These are phyloP conservation scores for Pseudocercospora eumusae DNA, from an alignment of 2,329 filamentous ascomycete genomes.

Conservation along the genomic window DNA sequence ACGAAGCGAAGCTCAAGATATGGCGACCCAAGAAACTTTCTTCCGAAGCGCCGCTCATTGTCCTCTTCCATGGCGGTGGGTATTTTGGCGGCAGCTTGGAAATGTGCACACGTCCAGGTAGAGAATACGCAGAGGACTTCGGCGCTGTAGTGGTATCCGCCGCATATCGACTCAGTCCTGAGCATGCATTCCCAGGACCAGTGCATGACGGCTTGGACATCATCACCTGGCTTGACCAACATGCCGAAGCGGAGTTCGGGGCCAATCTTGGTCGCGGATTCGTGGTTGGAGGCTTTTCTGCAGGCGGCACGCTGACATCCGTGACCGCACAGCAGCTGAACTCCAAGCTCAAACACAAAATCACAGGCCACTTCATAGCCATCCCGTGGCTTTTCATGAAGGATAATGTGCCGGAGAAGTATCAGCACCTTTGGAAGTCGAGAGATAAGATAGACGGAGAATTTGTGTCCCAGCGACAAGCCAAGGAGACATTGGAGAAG, in stretches of 20 bases:
- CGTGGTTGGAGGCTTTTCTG: conserved; percentile 7
- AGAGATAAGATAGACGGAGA: background rate
- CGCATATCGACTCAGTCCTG: conserved; percentile 10
- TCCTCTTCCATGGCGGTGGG: conserved; percentile 13
- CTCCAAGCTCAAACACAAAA: background rate
- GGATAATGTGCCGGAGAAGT: conserved; percentile 5
- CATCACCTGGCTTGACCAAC: background rate
- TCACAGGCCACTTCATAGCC: conserved; percentile 5
- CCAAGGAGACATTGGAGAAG: background rate
- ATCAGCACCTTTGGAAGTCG: conserved; percentile 10
- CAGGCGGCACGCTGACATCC: conserved; percentile 7
- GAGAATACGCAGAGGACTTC: conserved; percentile 12
- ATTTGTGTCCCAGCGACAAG: background rate
- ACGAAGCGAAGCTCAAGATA: conserved; percentile 6
- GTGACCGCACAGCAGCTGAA: conserved; percentile 3
- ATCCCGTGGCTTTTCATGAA: conserved; percentile 2
- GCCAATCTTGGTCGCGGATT: conserved; percentile 10
- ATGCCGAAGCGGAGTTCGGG: conserved; percentile 1
- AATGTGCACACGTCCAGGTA: conserved; percentile 12
- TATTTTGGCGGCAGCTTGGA: conserved; percentile 4
- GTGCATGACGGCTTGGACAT: conserved; percentile 7
- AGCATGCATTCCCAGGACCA: conserved; percentile 4
- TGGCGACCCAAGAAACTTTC: conserved; percentile 2
- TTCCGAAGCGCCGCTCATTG: conserved; percentile 4
- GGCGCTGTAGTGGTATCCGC: conserved; percentile 10